phyloP scores from a whole-genome alignment of 768 basidiomycete species.

The Rickenella mellea region DNA sequence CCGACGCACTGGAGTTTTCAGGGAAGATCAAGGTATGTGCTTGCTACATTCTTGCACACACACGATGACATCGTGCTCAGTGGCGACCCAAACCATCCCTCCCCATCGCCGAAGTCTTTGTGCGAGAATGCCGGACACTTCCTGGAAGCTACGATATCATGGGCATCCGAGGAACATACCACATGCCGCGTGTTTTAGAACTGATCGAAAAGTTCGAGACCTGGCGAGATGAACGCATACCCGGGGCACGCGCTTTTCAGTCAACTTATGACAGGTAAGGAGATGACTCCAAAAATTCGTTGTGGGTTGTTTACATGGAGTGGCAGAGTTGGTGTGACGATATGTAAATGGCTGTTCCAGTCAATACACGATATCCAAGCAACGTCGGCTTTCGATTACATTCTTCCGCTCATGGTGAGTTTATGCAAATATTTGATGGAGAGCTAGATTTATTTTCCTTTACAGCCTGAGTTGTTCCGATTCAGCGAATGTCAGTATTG shows the following conservation, averaged over 20 bases:
- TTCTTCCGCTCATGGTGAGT: constrained; percentile 70
- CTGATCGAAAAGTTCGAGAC: constrained; percentile 54
- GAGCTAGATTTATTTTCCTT: constrained; percentile 5
- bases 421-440: not conserved
- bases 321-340: constrained; percentile 48
- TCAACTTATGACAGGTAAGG: constrained; percentile 75
- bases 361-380: constrained; percentile 72
- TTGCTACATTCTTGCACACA: not conserved
- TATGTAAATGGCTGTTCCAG: constrained; percentile 74
- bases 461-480: constrained; percentile 68
- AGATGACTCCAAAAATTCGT: not conserved
- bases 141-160: constrained; percentile 61
- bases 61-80: constrained; percentile 22
- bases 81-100: constrained; percentile 56
- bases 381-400: constrained; percentile 68
- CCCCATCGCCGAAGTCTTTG: constrained; percentile 52
- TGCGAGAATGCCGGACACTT: constrained; percentile 52
- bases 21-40: constrained; percentile 57
- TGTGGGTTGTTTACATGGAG: not conserved
- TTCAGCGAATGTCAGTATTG: constrained; percentile 53
- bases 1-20: constrained; percentile 63
- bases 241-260: constrained; percentile 72
- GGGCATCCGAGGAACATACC: constrained; percentile 59
- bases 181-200: constrained; percentile 45
- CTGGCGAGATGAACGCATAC: constrained; percentile 63